Conservation (phyloP, 1,284 basidiomycete genomes). For the Tylopilus sp. region DNA sequence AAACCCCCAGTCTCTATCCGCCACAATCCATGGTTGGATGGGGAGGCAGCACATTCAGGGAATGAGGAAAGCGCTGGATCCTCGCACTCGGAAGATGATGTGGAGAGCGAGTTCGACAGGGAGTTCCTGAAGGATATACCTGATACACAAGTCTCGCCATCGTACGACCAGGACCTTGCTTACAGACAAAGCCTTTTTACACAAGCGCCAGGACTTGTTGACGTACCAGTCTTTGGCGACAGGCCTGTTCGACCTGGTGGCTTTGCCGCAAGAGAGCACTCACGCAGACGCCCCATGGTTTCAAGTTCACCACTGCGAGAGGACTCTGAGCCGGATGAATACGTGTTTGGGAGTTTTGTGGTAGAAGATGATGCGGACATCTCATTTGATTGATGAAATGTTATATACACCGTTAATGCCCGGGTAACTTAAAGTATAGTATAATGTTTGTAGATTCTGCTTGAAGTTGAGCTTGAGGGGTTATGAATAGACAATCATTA, state of each 20-base stretch:
- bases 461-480: background rate
- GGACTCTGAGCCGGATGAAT: slow-evolving; percentile 56
- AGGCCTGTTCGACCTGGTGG: slow-evolving; percentile 47
- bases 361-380: slow-evolving; percentile 68
- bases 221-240: slow-evolving; percentile 54
- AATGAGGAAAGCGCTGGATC: slow-evolving; percentile 69
- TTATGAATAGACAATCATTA: too few species aligned
- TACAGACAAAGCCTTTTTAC: slow-evolving; percentile 73
- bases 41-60: slow-evolving; percentile 75
- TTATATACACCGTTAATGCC: slow-evolving; percentile 7
- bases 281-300: slow-evolving; percentile 34
- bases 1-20: slow-evolving; percentile 37
- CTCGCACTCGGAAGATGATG: slow-evolving; percentile 55
- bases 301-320: slow-evolving; percentile 62
- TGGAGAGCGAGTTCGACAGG: slow-evolving; percentile 68
- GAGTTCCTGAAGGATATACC: slow-evolving; percentile 64
- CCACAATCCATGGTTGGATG: slow-evolving; percentile 57
- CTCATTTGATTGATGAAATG: slow-evolving; percentile 28
- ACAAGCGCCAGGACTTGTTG: slow-evolving; percentile 50
- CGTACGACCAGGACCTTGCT: slow-evolving; percentile 68
- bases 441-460: background rate
- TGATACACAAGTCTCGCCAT: slow-evolving; percentile 71
- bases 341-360: slow-evolving; percentile 72
- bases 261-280: slow-evolving; percentile 32
- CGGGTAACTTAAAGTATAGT: background rate